Percentiles rank a stretch among this genome's conserved stretches.
Conservation (phyloP, 2,329 filamentous ascomycete species). For the Neodidymelliopsis sp. region DNA sequence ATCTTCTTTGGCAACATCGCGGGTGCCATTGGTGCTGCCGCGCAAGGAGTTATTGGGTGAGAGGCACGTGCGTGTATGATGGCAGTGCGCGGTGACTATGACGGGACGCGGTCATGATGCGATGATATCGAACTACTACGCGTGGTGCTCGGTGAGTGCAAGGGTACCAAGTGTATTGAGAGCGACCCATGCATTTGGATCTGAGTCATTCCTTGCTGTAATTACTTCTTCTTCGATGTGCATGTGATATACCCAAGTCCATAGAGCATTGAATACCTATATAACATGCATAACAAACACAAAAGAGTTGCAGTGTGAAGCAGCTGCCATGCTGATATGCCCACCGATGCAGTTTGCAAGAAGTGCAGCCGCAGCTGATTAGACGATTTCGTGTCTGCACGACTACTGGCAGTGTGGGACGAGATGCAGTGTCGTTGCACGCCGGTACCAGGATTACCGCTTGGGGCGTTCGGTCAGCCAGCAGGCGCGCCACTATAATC, state of each 20-base stretch:
- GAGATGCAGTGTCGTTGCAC: neutral
- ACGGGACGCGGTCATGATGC: neutral
- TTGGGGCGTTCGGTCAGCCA: conserved; percentile 20
- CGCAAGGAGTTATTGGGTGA: conserved; percentile 42
- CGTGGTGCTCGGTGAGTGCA: conserved; percentile 19
- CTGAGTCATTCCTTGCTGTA: conserved; percentile 7
- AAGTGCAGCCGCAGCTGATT: no score
- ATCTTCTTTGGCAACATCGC: conserved; percentile 79
- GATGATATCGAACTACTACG: neutral
- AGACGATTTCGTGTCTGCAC: no score
- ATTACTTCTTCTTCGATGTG: conserved; percentile 1
- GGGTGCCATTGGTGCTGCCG: conserved; percentile 58
- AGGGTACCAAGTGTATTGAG: neutral
- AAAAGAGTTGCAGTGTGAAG: no score
- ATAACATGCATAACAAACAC: no score
- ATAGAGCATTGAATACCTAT: neutral
- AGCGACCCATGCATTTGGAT: conserved; percentile 8
- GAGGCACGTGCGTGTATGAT: neutral
- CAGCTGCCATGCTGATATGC: no score
- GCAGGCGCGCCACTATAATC: neutral
- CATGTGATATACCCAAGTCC: conserved; percentile 7
- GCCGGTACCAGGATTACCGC: neutral
- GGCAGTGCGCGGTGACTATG: neutral
- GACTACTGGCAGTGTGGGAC: no score
- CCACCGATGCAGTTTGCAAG: no score